Conservation (phyloP, 2,329 filamentous ascomycete species). For the Aspergillus puulaauensis region DNA sequence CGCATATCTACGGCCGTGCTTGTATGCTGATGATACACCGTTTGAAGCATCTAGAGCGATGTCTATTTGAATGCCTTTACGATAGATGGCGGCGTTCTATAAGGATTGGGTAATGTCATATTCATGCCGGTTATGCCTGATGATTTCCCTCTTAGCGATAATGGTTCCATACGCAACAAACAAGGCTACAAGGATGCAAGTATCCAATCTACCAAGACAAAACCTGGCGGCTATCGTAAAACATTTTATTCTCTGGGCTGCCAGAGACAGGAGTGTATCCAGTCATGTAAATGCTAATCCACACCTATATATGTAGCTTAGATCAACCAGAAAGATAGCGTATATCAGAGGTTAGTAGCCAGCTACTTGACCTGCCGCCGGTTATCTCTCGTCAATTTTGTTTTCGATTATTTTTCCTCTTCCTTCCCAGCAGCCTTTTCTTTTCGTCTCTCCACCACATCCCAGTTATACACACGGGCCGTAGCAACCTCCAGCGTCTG, state of each 20-base stretch:
- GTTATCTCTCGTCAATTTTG: conserved; percentile 22
- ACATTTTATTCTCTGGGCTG: neutral
- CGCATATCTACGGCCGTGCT: neutral
- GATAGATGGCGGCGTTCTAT: conserved; percentile 5
- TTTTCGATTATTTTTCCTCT: conserved; percentile 29
- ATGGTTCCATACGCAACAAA: neutral
- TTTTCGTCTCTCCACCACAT: conserved; percentile 92
- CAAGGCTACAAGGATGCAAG: neutral
- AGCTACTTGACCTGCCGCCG: conserved; percentile 1
- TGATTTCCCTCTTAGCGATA: neutral
- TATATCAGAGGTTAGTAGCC: conserved; percentile 5
- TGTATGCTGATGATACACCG: neutral
- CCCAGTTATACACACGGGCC: conserved; percentile 98
- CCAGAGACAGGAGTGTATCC: neutral
- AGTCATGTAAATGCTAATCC: neutral
- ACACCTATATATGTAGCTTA: conserved; percentile 1
- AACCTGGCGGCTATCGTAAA: neutral
- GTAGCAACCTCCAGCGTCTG: conserved; percentile 96
- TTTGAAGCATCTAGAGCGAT: conserved; percentile 1
- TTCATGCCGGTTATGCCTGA: neutral
- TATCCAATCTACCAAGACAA: neutral
- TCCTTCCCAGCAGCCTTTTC: conserved; percentile 64
- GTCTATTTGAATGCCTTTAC: neutral
- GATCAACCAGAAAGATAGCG: neutral
- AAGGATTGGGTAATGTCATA: neutral